Conservation (phyloP, 495 filamentous ascomycete species). For the Podospora didyma region DNA sequence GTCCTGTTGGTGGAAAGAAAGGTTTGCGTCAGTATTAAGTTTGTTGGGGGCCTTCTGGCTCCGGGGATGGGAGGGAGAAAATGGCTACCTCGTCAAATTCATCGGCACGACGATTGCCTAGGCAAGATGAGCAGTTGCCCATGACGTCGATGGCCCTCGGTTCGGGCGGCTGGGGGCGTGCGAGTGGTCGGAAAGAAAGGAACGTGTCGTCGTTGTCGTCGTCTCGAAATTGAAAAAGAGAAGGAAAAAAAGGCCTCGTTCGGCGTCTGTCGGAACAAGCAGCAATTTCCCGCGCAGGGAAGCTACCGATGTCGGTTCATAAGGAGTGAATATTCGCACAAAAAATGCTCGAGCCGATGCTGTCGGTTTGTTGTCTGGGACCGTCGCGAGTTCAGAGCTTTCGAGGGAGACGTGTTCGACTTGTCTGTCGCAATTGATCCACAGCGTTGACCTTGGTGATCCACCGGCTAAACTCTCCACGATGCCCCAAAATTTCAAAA, state of each 20-base stretch:
- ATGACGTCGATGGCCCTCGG: constrained; percentile 22
- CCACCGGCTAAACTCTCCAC: not conserved
- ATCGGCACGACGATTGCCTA: constrained; percentile 38
- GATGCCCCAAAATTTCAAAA: not conserved
- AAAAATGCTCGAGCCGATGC: not conserved
- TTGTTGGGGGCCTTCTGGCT: not conserved
- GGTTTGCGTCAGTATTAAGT: constrained; percentile 7
- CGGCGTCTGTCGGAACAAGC: not conserved
- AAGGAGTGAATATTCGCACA: constrained; percentile 22
- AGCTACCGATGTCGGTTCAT: constrained; percentile 27
- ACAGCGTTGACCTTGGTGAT: not conserved
- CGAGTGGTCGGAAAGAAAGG: not conserved
- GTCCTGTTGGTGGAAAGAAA: constrained; percentile 30
- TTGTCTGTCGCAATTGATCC: constrained; percentile 6
- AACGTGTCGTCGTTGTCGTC: not conserved
- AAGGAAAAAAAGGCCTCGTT: constrained; percentile 1
- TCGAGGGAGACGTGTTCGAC: constrained; percentile 4
- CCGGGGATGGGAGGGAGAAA: not conserved
- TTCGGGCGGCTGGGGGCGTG: not conserved
- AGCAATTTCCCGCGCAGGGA: constrained; percentile 6
- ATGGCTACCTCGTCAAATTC: constrained; percentile 37
- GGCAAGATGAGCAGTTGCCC: constrained; percentile 45
- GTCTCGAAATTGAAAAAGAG: not conserved
- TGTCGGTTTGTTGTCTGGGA: not conserved
- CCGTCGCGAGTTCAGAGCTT: not conserved